phyloP scores from a whole-genome alignment of 352 stramenopile species.

The Pythium phragmitis region DNA sequence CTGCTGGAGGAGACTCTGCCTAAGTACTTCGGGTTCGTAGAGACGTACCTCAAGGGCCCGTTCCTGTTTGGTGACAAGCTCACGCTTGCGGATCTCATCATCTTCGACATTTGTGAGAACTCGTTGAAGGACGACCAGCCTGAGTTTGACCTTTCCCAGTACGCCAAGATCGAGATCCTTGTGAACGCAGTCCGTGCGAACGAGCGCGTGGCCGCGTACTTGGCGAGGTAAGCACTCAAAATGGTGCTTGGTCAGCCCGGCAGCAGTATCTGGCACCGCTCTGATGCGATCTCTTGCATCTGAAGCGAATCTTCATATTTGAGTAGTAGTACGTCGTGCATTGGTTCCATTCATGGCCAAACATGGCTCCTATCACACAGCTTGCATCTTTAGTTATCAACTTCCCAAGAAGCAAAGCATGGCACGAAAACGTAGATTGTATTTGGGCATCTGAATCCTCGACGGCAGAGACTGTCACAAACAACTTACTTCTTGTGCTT shows the following conservation, averaged over 20 bases:
- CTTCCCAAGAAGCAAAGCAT: too few relatives aligned
- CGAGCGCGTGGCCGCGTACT: constrained; percentile 29
- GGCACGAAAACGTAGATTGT: too few relatives aligned
- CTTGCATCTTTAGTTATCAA: too few relatives aligned
- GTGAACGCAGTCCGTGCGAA: constrained; percentile 24
- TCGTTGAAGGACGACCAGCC: constrained; percentile 27
- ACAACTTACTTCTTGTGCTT: constrained; percentile 16
- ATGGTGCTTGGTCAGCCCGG: too few relatives aligned
- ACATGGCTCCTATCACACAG: too few relatives aligned
- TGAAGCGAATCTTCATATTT: too few relatives aligned
- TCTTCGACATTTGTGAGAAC: constrained; percentile 53
- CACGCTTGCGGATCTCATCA: constrained; percentile 45
- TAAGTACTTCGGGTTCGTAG: constrained; percentile 34
- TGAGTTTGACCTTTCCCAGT: constrained; percentile 27
- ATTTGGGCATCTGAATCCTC: too few relatives aligned
- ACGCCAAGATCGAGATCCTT: constrained; percentile 29
- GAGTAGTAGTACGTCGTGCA: too few relatives aligned
- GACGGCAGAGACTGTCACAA: too few relatives aligned
- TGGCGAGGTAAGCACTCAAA: constrained; percentile 7
- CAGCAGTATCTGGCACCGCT: too few relatives aligned
- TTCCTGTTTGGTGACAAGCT: constrained; percentile 52
- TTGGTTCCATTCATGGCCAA: too few relatives aligned
- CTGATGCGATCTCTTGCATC: too few relatives aligned
- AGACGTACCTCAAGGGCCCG: constrained; percentile 37
- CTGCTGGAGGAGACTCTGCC: constrained; percentile 42